A percentile compares a stretch with the other conserved stretches of the same genome.
Conservation (phyloP, 331 rosid genomes). For the Erythrophleum ivorense region DNA sequence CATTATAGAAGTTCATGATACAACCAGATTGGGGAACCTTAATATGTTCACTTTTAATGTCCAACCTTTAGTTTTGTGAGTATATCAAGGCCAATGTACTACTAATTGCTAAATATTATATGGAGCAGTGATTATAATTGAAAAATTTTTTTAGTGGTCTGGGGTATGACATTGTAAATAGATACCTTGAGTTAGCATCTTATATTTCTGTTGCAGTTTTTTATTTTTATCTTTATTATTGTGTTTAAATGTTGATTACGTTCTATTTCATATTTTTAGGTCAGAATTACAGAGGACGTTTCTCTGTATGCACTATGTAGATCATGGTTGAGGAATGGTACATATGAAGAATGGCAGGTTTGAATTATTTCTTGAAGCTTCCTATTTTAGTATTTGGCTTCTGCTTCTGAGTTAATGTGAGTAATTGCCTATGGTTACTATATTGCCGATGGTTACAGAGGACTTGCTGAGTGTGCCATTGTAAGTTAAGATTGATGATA, state of each 20-base stretch:
- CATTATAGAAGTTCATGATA: constrained; percentile 8
- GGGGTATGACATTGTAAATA: background rate
- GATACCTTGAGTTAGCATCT: constrained; percentile 23
- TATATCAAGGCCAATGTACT: background rate
- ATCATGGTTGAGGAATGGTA: constrained; percentile 86
- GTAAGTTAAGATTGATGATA: constrained; percentile 25
- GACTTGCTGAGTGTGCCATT: background rate
- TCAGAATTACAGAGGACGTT: constrained; percentile 71
- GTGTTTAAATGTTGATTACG: constrained; percentile 25
- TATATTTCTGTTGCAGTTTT: background rate
- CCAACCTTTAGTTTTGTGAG: constrained; percentile 9
- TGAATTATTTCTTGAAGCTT: constrained; percentile 36
- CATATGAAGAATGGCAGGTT: constrained; percentile 72
- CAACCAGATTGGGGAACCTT: background rate
- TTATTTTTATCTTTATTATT: background rate
- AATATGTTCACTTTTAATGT: no score
- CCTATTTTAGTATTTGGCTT: constrained; percentile 15
- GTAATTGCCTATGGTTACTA: background rate
- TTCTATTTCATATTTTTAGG: constrained; percentile 54
- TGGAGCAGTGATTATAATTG: constrained; percentile 1
- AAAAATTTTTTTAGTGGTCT: background rate
- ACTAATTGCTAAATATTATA: constrained; percentile 12
- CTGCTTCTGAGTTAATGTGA: constrained; percentile 22
- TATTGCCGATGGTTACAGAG: no score
- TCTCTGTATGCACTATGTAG: constrained; percentile 85